Base-by-base conservation (phyloP, 352 stramenopile species). In the Phytophthora megakarya region DNA sequence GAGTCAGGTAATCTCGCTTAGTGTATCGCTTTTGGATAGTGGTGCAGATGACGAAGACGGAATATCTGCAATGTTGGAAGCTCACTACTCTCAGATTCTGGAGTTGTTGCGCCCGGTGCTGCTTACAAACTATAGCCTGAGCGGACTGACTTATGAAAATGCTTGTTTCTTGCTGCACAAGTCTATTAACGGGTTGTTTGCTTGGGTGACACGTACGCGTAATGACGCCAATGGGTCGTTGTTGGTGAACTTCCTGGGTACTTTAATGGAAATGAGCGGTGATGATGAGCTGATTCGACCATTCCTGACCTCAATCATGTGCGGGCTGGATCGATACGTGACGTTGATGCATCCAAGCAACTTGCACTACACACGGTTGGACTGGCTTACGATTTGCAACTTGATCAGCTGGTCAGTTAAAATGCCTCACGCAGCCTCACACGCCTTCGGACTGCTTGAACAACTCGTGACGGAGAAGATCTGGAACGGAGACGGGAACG, bases 381-480 rank as follows among this genome's bases (percentile, higher is more conserved):
- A 89, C 30, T 92, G 84, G 84, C 35, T 87, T 18, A 80, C 78
- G 15, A 70, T 92, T 16, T 87, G 72, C 22, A 83, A 75, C 35
- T 44, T 92, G 26, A 83, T 92, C 30, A 81, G 70, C 32, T 89
- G 66, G 78, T 89, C 81, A 3, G 72, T 83, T 10, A 52, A 51
- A 25, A 61, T 65, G 38, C 61, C 67, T 21, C 59, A 85, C 12
- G 84, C 80, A n/a, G 70, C 84, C 3, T 61, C 69, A 3, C 80
- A 89, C 23, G 84, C 65, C 3, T 90, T 92, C 44, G 69, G 70
- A 22, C 69, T 92, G 7, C 49, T 92, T n/a, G 78, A 90, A 22
- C 76, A 75, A 2, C 72, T 92, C 6, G 80, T 92, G 25, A 69
- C 56, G 4, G 66, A 74, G 35, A 71, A 81, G 33, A 75, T 90